phyloP scores from a whole-genome alignment of 169 alveolate species.

The Plasmodium vivax region DNA sequence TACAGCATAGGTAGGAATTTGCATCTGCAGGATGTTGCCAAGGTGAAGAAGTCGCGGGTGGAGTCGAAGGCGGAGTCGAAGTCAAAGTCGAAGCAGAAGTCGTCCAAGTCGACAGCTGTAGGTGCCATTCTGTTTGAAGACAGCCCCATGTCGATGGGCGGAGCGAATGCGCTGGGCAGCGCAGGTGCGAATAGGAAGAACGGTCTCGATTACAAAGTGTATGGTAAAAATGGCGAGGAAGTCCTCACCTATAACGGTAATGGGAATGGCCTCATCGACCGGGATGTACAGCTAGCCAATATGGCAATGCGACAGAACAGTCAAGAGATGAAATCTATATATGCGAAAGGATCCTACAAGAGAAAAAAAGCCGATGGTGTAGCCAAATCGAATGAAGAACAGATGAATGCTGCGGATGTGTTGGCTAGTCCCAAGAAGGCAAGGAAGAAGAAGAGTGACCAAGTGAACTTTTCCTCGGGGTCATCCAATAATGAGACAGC shows the following conservation, averaged over 20 bases:
- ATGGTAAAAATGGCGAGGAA: neutral
- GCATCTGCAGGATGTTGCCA: neutral
- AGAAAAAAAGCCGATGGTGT: slow-evolving; percentile 14
- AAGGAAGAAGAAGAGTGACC: slow-evolving; percentile 42
- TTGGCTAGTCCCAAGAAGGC: neutral
- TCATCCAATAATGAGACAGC: slow-evolving; percentile 19
- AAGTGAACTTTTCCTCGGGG: neutral
- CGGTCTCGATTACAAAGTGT: neutral
- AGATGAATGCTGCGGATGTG: neutral
- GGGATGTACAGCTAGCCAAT: neutral
- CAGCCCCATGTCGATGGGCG: neutral
- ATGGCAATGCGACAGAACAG: neutral
- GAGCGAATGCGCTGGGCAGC: neutral
- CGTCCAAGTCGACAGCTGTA: neutral
- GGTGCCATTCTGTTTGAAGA: neutral
- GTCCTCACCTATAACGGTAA: neutral
- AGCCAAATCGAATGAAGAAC: slow-evolving; percentile 7
- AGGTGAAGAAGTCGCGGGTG: neutral
- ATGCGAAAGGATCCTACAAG: neutral
- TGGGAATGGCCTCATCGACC: neutral
- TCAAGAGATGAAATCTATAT: neutral
- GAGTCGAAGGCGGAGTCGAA: too few species aligned
- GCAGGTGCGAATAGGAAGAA: neutral
- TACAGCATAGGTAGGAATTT: neutral
- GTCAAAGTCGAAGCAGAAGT: too few species aligned